A percentile compares a stretch with the other conserved stretches of the same genome.
Evolutionary conservation across 805 yeast genomes (phyloP).

Genomic region (Cyberlindnera misumaiensis): DNA sequence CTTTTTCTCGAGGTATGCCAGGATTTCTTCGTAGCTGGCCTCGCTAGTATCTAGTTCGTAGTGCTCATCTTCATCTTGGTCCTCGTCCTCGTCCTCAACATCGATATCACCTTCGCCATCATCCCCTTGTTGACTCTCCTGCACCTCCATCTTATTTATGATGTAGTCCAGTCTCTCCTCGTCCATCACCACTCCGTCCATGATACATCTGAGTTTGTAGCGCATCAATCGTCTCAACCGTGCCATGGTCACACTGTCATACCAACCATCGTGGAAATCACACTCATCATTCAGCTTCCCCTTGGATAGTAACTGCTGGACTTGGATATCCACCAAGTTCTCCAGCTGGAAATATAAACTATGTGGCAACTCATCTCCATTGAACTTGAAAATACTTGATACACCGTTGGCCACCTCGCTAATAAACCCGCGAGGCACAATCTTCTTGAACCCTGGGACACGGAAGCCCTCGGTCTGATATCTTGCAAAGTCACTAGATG

Average conservation of each 20-base stretch:
- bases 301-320: slow-evolving; percentile 36
- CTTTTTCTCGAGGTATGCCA: slow-evolving; percentile 14
- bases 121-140: slow-evolving; percentile 23
- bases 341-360: slow-evolving; percentile 74
- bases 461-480: slow-evolving; percentile 84
- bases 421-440: slow-evolving; percentile 26
- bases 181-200: slow-evolving; percentile 34
- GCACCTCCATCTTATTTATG: slow-evolving; percentile 24
- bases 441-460: slow-evolving; percentile 24
- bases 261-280: slow-evolving; percentile 78
- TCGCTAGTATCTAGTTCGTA: slow-evolving; percentile 24
- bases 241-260: slow-evolving; percentile 50
- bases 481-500: slow-evolving; percentile 43
- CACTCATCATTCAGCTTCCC: slow-evolving; percentile 35
- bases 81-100: slow-evolving; percentile 17
- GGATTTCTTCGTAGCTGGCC: slow-evolving; percentile 18
- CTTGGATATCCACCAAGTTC: slow-evolving; percentile 63
- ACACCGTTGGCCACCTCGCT: slow-evolving; percentile 28
- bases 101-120: slow-evolving; percentile 1
- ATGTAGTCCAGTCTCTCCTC: slow-evolving; percentile 37
- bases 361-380: slow-evolving; percentile 63
- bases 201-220: slow-evolving; percentile 60
- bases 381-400: slow-evolving; percentile 52
- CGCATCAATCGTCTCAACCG: slow-evolving; percentile 64
- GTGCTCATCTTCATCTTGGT: slow-evolving; percentile 28